Percentiles rank a stretch among this genome's conserved stretches.
Conservation (phyloP, 257 asterid genomes). For the Parsonsia alboflavescens region DNA sequence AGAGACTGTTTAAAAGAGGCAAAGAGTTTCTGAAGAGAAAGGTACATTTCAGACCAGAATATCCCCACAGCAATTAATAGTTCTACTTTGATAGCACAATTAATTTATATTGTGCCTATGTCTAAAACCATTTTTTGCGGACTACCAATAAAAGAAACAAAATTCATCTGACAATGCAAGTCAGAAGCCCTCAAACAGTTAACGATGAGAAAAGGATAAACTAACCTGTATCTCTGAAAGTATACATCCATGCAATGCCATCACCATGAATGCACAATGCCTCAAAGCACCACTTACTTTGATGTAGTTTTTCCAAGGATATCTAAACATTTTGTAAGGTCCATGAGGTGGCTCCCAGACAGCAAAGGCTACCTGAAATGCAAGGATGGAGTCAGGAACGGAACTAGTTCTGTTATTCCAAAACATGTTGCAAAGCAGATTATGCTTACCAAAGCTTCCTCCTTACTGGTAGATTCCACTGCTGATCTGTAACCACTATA, state of each 20-base stretch:
- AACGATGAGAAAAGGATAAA: background rate
- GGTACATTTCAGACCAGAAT: background rate
- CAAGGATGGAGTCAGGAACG: constrained; percentile 1
- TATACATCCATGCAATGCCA: constrained; percentile 85
- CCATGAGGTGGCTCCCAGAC: constrained; percentile 84
- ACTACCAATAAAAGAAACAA: background rate
- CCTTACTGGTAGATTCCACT: constrained; percentile 62
- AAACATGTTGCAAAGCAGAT: background rate
- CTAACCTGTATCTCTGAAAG: constrained; percentile 79
- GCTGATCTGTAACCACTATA: constrained; percentile 64
- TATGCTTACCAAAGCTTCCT: constrained; percentile 49
- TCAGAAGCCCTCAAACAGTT: background rate
- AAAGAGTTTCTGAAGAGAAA: background rate
- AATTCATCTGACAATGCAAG: background rate
- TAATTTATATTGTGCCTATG: background rate
- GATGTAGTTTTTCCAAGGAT: constrained; percentile 60
- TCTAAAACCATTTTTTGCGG: background rate
- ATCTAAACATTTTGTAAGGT: constrained; percentile 44
- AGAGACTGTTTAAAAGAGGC: too few relatives aligned
- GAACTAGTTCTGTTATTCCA: background rate
- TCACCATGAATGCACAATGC: constrained; percentile 71
- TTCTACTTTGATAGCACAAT: background rate
- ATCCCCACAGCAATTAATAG: background rate
- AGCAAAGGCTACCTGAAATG: constrained; percentile 56
- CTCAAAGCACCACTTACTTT: constrained; percentile 58